Evolutionary conservation across 1,284 basidiomycete genomes (phyloP).

Genomic region (Heterobasidion occidentale): DNA sequence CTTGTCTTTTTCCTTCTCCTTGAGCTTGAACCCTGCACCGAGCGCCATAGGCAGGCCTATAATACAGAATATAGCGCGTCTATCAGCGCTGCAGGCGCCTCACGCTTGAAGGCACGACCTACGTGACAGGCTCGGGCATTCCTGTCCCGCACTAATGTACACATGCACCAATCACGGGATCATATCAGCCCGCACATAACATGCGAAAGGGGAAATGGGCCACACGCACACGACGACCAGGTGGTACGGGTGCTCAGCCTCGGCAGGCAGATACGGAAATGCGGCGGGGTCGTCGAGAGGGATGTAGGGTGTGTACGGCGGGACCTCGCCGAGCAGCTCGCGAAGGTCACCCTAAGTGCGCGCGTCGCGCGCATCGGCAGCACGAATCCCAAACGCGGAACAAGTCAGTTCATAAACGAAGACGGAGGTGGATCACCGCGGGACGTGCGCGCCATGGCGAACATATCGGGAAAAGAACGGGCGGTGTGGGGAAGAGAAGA

Average conservation of each 20-base stretch:
- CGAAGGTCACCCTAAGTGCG: constrained; percentile 59
- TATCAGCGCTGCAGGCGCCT: neutral
- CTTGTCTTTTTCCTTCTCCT: constrained; percentile 33
- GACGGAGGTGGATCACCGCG: too few relatives aligned
- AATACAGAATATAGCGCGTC: neutral
- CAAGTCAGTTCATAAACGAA: too few relatives aligned
- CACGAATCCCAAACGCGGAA: too few relatives aligned
- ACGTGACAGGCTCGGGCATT: constrained; percentile 70
- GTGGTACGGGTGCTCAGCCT: constrained; percentile 69
- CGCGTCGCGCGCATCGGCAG: too few relatives aligned
- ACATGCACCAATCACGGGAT: constrained; percentile 5
- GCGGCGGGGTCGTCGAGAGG: constrained; percentile 16
- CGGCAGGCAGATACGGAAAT: constrained; percentile 44
- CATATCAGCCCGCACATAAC: constrained; percentile 4
- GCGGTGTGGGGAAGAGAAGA: too few relatives aligned
- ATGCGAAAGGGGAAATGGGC: constrained; percentile 1
- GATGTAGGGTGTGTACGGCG: constrained; percentile 33
- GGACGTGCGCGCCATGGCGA: too few relatives aligned
- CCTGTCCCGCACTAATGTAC: constrained; percentile 64
- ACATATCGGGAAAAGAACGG: neutral
- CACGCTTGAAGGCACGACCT: constrained; percentile 14
- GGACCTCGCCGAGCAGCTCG: constrained; percentile 65
- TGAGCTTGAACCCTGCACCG: constrained; percentile 66
- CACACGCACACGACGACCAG: constrained; percentile 63
- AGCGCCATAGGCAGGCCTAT: constrained; percentile 68